A percentile compares a stretch with the other conserved stretches of the same genome.
phyloP scores from a whole-genome alignment of 768 basidiomycete species.

The Tricholoma terreum region DNA sequence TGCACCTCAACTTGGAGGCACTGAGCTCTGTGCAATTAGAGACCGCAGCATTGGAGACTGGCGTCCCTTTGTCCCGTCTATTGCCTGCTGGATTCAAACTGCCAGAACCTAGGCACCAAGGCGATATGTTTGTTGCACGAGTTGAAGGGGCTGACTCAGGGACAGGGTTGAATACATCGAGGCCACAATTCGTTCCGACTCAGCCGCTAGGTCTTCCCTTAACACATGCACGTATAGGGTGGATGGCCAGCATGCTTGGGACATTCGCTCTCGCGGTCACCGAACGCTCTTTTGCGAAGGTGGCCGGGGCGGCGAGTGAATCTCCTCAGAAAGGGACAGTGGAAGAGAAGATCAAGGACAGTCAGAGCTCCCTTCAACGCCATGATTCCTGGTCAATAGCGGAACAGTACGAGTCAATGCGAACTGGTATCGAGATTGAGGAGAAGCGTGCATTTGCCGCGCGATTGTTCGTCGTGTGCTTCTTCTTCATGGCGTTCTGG shows the following conservation, averaged over 20 bases:
- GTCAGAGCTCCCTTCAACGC: neutral
- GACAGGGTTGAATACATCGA: neutral
- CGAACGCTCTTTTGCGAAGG: conserved; percentile 10
- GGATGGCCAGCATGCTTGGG: conserved; percentile 55
- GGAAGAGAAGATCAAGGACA: too few relatives aligned
- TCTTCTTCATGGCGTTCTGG: conserved; percentile 77
- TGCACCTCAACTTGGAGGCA: conserved; percentile 62
- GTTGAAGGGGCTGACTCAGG: neutral
- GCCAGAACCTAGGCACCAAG: neutral
- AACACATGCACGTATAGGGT: conserved; percentile 56
- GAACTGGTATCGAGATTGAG: conserved; percentile 30
- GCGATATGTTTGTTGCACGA: neutral
- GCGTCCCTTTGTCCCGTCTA: conserved; percentile 52
- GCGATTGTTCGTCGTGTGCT: conserved; percentile 56
- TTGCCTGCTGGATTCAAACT: conserved; percentile 34
- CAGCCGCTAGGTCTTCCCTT: conserved; percentile 29
- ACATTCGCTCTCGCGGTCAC: conserved; percentile 44
- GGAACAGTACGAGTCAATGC: conserved; percentile 31
- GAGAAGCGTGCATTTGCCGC: conserved; percentile 55
- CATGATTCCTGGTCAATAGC: conserved; percentile 4
- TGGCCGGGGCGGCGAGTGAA: conserved; percentile 9
- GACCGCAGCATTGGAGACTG: conserved; percentile 65
- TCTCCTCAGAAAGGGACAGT: neutral
- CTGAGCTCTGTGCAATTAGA: conserved; percentile 54
- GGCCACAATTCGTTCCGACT: conserved; percentile 3